Base-by-base conservation (phyloP, 176 grass and related monocot species). In the Lolium multiflorum region DNA sequence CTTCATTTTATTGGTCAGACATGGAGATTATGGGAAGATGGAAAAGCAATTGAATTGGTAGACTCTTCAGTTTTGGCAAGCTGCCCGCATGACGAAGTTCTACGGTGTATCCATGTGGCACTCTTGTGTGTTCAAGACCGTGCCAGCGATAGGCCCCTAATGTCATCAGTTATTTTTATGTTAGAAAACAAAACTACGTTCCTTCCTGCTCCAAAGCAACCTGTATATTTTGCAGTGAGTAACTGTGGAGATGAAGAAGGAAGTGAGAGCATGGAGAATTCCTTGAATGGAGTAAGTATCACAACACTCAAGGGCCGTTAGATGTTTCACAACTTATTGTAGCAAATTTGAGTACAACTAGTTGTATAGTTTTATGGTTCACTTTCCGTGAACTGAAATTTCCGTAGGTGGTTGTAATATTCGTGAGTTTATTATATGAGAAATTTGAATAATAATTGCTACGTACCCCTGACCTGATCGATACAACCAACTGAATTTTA, bases 61-160 rank as follows among this genome's bases (percentile, higher is more conserved):
- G 41, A 47, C 20, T 72, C 69, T 22, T 47, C 11, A 1, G 1
- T 72, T 14, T 2, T 72, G 10, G 10, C 5, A 1, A 47, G 20
- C n/a, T 72, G 2, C 69, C 20, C 11, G 22, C 39, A 1, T 14
- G 0, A 47, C 5, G 69, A 47, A 47, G 69, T 14, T 72, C 4
- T 47, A n/a, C 10, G 39, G 0, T 72, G 69, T 14, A 47, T 72
- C 2, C 69, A 72, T 24, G 69, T 72, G 69, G 69, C 41, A 24
- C 41, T 72, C 11, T 72, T 72, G 69, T 72, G 69, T 72, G 69
- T 72, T 72, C 69, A 72, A 13, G 69, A 24, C 69, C 69, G 5
- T 47, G 20, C 41, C 2, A 47, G 11, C 9, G 69, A 72, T 24
- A 72, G 69, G 41, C 41, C 69, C 10, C 41, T 14, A 22, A 47